These are phyloP conservation scores for Acidiella bohemica DNA, from an alignment of 495 filamentous ascomycete species.

Conservation along the genomic window DNA sequence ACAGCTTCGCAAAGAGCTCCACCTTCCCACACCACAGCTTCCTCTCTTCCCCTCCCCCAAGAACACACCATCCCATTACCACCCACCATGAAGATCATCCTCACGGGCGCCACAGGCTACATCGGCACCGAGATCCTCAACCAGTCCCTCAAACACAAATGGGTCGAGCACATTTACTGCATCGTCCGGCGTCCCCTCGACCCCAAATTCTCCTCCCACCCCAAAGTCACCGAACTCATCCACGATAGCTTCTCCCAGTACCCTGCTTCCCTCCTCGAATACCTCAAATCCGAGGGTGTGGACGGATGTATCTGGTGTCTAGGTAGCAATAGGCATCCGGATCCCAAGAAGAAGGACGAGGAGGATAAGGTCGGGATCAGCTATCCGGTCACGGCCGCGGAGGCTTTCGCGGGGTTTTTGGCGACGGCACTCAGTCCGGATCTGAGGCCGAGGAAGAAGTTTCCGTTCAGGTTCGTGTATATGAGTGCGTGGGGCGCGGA, in stretches of 20 bases:
- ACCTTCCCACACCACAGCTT: no score
- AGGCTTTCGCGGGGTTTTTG: constrained; percentile 14
- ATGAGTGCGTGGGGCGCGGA: constrained; percentile 13
- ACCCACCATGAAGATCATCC: constrained; percentile 20
- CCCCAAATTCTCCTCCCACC: background rate
- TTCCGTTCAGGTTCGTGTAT: constrained; percentile 18
- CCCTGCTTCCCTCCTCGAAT: constrained; percentile 5
- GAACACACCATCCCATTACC: no score
- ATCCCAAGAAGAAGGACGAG: constrained; percentile 7
- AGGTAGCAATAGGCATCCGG: background rate
- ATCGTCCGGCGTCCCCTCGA: constrained; percentile 11
- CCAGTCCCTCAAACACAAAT: constrained; percentile 17
- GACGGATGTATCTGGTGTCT: constrained; percentile 20
- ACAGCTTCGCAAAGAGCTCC: no score
- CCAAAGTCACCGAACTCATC: constrained; percentile 16
- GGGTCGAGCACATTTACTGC: constrained; percentile 17
- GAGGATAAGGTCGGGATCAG: constrained; percentile 14
- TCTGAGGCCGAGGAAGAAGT: constrained; percentile 16
- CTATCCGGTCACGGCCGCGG: constrained; percentile 12
- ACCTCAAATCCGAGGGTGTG: constrained; percentile 4
- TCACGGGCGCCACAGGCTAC: constrained; percentile 18
- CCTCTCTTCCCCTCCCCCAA: no score
- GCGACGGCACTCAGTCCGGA: constrained; percentile 16
- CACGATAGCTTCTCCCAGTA: constrained; percentile 14
- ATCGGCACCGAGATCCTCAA: constrained; percentile 18